Conservation (phyloP, 352 stramenopile genomes). For the Phytophthora podocarpi region DNA sequence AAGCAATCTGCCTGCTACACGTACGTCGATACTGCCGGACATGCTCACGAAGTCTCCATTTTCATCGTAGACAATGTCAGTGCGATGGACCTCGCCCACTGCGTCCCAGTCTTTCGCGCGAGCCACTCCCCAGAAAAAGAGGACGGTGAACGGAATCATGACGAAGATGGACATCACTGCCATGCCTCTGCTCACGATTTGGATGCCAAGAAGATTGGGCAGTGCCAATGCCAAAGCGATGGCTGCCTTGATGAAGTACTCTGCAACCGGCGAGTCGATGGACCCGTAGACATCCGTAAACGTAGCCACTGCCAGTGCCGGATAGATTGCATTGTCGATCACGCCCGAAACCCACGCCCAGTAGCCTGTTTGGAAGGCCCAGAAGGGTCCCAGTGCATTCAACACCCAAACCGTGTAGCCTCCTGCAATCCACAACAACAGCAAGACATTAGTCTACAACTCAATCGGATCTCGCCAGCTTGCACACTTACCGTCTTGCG, state of each 20-base stretch:
- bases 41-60: constrained; percentile 49
- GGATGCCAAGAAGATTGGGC: constrained; percentile 40
- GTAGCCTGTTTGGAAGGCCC: constrained; percentile 82
- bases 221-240: constrained; percentile 50
- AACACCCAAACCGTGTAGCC: constrained; percentile 93
- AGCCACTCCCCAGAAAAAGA: constrained; percentile 46
- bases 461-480: background rate
- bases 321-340: constrained; percentile 94
- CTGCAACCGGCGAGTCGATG: constrained; percentile 29
- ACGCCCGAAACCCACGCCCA: constrained; percentile 89
- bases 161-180: constrained; percentile 85
- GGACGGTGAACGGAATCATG: constrained; percentile 91
- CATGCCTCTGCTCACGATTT: constrained; percentile 81
- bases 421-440: constrained; percentile 21
- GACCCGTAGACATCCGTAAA: constrained; percentile 50
- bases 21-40: constrained; percentile 34
- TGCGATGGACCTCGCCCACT: constrained; percentile 44
- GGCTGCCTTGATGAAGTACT: constrained; percentile 52
- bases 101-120: constrained; percentile 38
- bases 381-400: constrained; percentile 90
- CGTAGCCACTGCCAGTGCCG: constrained; percentile 65
- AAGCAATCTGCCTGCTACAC: too few species aligned
- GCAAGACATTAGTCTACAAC: constrained; percentile 8
- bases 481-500: constrained; percentile 57
- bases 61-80: constrained; percentile 43